Evolutionary conservation across 2,329 filamentous ascomycete species (phyloP), one percentile per base, ranked within the genome.

Genomic region (Westerdykella sp.): DNA sequence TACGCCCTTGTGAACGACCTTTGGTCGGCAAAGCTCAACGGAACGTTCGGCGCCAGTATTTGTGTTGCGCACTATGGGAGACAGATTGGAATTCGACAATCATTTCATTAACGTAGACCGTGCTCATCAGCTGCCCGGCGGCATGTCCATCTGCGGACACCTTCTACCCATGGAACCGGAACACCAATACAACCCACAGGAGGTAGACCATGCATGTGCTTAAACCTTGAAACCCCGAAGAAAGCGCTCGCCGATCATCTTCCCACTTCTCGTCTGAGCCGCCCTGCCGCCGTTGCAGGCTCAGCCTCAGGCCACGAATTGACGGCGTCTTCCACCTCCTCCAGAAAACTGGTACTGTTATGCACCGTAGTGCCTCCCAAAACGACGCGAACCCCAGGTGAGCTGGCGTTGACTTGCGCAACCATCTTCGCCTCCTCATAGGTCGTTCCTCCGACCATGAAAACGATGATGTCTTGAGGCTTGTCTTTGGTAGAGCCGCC

Each of bases 341-440:
- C 88, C 51, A 97, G 68, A 65, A 97, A 98, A 0, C 83, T 87
- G 10, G 78, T 77, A 50, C 88, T 89, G 60, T 96, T 98, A 59
- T 95, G 87, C 52, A 98, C 77, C 6, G 79, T 81, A 0, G 93
- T 97, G 3, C 89, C 90, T 9, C 89, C 90, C 5, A 98, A 72
- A 10, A 97, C 89, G 4, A 98, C 83, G 43, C 93, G 79, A 9
- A 97, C 78, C 0, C 93, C 93, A 0, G 90, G 90, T 10, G 86
- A 86, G 44, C 84, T 87, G 14, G 89, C 89, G 69, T 98, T 98
- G 46, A 98, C 83, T 54, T 90, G 83, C n/a, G 93, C 88, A 32
- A 97, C 81, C 76, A 88, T 89, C 72, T 95, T 96, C 5, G 93
- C 90, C 67, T 98, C 93, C 66, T 98, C 93, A 60, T 96, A 98